These are phyloP conservation scores for Didymellaceae sp. DNA, from an alignment of 2,329 filamentous ascomycete genomes.

Conservation along the genomic window DNA sequence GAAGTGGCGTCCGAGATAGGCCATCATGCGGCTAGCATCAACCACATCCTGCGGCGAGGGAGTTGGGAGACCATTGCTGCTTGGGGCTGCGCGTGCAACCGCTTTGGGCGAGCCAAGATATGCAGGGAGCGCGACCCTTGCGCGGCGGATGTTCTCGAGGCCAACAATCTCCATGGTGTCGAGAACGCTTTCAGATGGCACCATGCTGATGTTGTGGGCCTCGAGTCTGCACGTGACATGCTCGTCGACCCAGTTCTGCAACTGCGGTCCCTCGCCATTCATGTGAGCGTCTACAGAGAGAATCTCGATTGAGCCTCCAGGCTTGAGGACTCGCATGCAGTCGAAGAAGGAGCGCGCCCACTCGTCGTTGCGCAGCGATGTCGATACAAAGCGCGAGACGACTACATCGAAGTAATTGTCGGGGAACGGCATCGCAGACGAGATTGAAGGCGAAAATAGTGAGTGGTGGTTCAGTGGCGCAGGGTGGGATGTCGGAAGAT, in stretches of 20 bases:
- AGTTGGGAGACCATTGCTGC: conserved; percentile 13
- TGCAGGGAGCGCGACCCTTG: conserved; percentile 33
- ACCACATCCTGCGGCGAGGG: conserved; percentile 28
- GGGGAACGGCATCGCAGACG: conserved; percentile 32
- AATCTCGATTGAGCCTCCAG: conserved; percentile 36
- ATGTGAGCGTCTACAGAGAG: conserved; percentile 35
- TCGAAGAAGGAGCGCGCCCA: conserved; percentile 39
- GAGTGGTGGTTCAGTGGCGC: conserved; percentile 39
- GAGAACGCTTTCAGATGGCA: conserved; percentile 35
- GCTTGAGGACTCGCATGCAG: conserved; percentile 37
- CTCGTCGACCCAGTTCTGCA: conserved; percentile 35
- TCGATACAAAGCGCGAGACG: conserved; percentile 33
- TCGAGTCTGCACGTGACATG: conserved; percentile 30
- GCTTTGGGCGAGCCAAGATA: conserved; percentile 20
- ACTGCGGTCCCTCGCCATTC: conserved; percentile 30
- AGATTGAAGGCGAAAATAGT: conserved; percentile 32
- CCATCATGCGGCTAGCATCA: conserved; percentile 36
- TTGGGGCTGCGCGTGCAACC: conserved; percentile 12
- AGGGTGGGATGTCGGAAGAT: conserved; percentile 29
- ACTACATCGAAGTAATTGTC: conserved; percentile 36
- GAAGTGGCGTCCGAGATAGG: conserved; percentile 34
- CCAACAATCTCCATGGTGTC: conserved; percentile 40
- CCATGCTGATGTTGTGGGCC: conserved; percentile 29
- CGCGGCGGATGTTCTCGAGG: conserved; percentile 36
- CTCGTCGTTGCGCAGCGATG: conserved; percentile 33